These are phyloP conservation scores for Saccharomycopsis synnaedendra DNA, from an alignment of 805 yeast genomes.

Conservation along the genomic window DNA sequence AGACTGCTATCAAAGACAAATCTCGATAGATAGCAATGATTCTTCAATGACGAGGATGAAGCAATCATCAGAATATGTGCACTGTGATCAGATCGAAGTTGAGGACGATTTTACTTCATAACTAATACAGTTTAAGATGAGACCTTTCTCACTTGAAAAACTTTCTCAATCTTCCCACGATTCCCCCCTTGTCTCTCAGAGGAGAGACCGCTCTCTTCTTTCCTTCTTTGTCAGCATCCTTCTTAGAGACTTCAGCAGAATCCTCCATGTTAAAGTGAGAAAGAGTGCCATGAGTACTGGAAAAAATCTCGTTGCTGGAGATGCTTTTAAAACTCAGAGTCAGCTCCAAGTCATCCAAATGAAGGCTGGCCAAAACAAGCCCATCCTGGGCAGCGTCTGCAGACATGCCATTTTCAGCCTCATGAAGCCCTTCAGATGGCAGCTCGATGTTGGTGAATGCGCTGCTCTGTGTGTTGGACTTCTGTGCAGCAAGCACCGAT, in stretches of 20 bases:
- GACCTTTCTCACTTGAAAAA: conserved; percentile 3
- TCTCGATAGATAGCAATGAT: too few relatives aligned
- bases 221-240: neutral
- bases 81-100: too few relatives aligned
- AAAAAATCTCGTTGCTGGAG: conserved; percentile 15
- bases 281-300: conserved; percentile 13
- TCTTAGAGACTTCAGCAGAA: neutral
- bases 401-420: conserved; percentile 11
- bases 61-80: too few relatives aligned
- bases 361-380: conserved; percentile 12
- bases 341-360: conserved; percentile 16
- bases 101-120: too few relatives aligned
- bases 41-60: too few relatives aligned
- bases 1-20: too few relatives aligned
- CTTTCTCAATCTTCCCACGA: conserved; percentile 8
- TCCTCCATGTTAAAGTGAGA: conserved; percentile 7
- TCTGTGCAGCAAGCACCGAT: neutral
- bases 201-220: too few relatives aligned
- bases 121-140: neutral
- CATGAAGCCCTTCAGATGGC: conserved; percentile 13
- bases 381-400: conserved; percentile 1
- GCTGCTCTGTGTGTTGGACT: conserved; percentile 16
- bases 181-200: neutral
- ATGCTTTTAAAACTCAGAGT: conserved; percentile 17
- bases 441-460: conserved; percentile 15